A percentile compares a stretch with the other conserved stretches of the same genome.
Conservation (phyloP, 768 basidiomycete genomes). For the Leccinum variicolor region DNA sequence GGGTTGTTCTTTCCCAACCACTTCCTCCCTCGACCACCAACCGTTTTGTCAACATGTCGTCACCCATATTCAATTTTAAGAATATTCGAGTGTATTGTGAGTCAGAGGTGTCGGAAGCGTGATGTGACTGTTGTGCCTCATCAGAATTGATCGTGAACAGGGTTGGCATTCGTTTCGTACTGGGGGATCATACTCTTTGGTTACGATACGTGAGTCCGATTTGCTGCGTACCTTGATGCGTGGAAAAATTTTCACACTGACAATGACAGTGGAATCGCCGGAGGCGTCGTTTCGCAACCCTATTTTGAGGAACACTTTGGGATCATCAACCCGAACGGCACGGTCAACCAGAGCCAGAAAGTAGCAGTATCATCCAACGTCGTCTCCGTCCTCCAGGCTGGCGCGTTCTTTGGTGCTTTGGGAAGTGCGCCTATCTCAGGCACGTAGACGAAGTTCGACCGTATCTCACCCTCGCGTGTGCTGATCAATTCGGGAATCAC, state of each 20-base stretch:
- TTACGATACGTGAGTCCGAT: slow-evolving; percentile 60
- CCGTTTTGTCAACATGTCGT: not conserved
- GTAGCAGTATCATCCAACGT: slow-evolving; percentile 75
- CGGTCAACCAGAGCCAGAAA: slow-evolving; percentile 32
- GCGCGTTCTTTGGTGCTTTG: slow-evolving; percentile 86
- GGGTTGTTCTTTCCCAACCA: not conserved
- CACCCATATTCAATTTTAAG: slow-evolving; percentile 25
- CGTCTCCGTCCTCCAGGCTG: slow-evolving; percentile 84
- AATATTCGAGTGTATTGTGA: slow-evolving; percentile 68
- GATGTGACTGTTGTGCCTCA: not conserved
- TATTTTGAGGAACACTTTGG: slow-evolving; percentile 67
- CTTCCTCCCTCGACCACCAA: not conserved
- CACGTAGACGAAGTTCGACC: slow-evolving; percentile 37
- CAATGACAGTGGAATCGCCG: slow-evolving; percentile 52
- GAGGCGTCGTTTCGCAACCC: slow-evolving; percentile 61
- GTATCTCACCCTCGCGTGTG: not conserved
- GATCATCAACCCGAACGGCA: slow-evolving; percentile 44
- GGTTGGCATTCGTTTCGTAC: slow-evolving; percentile 70
- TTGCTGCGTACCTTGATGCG: not conserved
- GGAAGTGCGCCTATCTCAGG: slow-evolving; percentile 68
- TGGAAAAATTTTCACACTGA: not conserved
- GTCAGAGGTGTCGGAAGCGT: slow-evolving; percentile 17
- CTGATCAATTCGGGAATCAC: not conserved
- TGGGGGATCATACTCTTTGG: slow-evolving; percentile 84
- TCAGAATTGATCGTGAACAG: slow-evolving; percentile 32